Conservation (phyloP, 2,329 filamentous ascomycete species). For the Parascedosporium putredinis region DNA sequence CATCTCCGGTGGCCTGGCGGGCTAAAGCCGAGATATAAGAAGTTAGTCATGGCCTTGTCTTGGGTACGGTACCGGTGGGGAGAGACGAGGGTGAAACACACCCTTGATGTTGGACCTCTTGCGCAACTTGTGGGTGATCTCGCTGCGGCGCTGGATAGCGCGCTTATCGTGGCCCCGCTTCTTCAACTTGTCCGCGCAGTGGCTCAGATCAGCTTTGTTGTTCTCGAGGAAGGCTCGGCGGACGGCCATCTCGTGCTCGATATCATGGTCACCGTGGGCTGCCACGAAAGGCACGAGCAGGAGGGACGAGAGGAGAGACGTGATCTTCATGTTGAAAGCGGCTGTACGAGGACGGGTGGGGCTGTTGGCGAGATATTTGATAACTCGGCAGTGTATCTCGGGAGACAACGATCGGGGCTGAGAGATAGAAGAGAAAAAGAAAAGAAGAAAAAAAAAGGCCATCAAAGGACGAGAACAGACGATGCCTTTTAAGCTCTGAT, state of each 20-base stretch:
- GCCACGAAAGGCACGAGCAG: constrained; percentile 11
- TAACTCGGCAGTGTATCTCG: too few relatives aligned
- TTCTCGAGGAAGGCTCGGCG: constrained; percentile 33
- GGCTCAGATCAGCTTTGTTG: constrained; percentile 31
- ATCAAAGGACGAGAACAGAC: too few relatives aligned
- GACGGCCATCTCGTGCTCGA: constrained; percentile 36
- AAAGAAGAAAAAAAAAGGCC: too few relatives aligned
- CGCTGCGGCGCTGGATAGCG: constrained; percentile 33
- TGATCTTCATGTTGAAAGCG: background rate
- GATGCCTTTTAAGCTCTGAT: too few relatives aligned
- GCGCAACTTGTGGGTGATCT: constrained; percentile 29
- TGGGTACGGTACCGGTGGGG: too few relatives aligned
- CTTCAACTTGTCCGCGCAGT: constrained; percentile 35
- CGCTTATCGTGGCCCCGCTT: constrained; percentile 33
- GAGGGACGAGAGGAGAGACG: constrained; percentile 7
- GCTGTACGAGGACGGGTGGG: too few relatives aligned
- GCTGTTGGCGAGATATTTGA: too few relatives aligned
- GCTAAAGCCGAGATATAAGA: background rate
- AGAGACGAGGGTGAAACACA: constrained; percentile 2
- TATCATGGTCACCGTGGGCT: constrained; percentile 39
- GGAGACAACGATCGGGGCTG: too few relatives aligned
- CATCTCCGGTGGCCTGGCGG: background rate
- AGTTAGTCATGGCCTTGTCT: too few relatives aligned
- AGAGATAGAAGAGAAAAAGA: too few relatives aligned
- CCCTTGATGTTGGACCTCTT: constrained; percentile 21